A percentile compares a stretch with the other conserved stretches of the same genome.
phyloP scores from a whole-genome alignment of 192 early-diverging fungal genomes.

The Neocallimastix lanati region DNA sequence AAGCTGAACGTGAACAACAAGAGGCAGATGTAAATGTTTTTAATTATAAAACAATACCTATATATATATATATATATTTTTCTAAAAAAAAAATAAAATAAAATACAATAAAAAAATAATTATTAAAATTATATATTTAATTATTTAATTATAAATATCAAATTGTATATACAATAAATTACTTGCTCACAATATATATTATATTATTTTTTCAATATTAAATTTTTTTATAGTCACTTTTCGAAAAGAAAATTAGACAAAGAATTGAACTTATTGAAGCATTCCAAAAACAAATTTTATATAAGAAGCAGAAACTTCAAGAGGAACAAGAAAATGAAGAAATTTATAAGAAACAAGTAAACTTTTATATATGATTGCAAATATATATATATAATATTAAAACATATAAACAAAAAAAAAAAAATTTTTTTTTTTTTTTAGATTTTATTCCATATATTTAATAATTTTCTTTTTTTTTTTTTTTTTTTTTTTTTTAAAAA shows the following conservation, averaged over 20 bases:
- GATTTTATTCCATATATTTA: too few species aligned
- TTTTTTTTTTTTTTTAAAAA: neutral
- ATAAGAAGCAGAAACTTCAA: conserved; percentile 18
- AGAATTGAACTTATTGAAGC: conserved; percentile 34
- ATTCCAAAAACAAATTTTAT: conserved; percentile 26
- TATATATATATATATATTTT: conserved; percentile 4
- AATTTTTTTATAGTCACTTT: conserved; percentile 9
- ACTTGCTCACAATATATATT: too few species aligned
- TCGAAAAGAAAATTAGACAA: conserved; percentile 23
- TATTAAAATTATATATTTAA: too few species aligned
- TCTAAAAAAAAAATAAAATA: too few species aligned
- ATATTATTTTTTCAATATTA: neutral
- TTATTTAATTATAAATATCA: too few species aligned
- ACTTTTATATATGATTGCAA: too few species aligned
- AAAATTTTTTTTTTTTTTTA: too few species aligned
- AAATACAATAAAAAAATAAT: too few species aligned
- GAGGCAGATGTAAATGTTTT: conserved; percentile 16
- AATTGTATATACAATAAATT: too few species aligned
- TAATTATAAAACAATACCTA: too few species aligned
- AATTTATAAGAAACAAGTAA: conserved; percentile 22
- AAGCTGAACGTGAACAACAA: conserved; percentile 16
- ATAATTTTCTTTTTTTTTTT: neutral
- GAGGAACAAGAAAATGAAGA: conserved; percentile 25
- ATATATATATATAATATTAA: too few species aligned
- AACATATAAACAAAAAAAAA: too few species aligned